A percentile compares a stretch with the other conserved stretches of the same genome.
phyloP scores from a whole-genome alignment of 2,329 filamentous ascomycete genomes.

The Immersiporthe knoxdaviesiana region DNA sequence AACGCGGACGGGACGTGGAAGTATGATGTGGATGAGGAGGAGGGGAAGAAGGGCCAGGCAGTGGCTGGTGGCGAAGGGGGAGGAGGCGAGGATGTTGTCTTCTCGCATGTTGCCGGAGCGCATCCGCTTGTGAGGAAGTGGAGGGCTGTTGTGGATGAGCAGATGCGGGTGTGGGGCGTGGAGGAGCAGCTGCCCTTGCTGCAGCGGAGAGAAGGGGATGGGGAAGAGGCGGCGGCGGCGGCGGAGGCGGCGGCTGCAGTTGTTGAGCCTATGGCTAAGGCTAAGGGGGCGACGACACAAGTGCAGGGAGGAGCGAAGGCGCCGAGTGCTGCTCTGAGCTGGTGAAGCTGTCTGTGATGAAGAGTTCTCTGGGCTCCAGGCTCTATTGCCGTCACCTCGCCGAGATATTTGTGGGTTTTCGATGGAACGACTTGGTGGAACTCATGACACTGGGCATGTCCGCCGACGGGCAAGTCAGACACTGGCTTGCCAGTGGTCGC shows the following conservation, averaged over 20 bases:
- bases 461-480: neutral
- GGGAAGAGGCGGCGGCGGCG: neutral
- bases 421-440: neutral
- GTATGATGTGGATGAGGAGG: constrained; percentile 55
- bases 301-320: constrained; percentile 22
- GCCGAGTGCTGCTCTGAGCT: constrained; percentile 33
- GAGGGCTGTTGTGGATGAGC: constrained; percentile 48
- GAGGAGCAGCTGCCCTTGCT: constrained; percentile 26
- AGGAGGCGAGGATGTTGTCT: constrained; percentile 46
- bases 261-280: constrained; percentile 25
- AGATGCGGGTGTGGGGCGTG: constrained; percentile 44
- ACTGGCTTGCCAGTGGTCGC: neutral
- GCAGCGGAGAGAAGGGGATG: constrained; percentile 27
- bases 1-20: constrained; percentile 72
- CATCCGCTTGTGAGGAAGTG: constrained; percentile 72
- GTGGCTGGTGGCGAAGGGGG: constrained; percentile 24
- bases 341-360: constrained; percentile 30
- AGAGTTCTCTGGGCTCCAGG: neutral
- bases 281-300: constrained; percentile 22
- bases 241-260: neutral
- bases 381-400: neutral
- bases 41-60: neutral
- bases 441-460: neutral
- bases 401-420: neutral
- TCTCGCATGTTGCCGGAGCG: constrained; percentile 64